Evolutionary conservation across 1,284 basidiomycete genomes (phyloP), one percentile per base, ranked within the genome.

Genomic region (Kalmanozyma brasiliensis): DNA sequence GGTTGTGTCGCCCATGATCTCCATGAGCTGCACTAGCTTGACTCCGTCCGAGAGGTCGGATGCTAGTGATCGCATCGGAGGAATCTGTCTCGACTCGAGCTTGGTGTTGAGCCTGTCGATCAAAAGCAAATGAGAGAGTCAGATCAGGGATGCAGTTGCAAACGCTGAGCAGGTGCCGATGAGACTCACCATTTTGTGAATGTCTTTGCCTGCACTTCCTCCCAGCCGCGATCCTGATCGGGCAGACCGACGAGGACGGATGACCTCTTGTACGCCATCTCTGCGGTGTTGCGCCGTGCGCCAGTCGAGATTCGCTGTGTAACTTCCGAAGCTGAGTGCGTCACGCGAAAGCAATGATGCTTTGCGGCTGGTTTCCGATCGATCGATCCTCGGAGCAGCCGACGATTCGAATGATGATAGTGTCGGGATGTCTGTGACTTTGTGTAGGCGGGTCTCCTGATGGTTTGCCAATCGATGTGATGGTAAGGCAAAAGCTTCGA

Each of bases 31-130:
- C 65, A 98, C 95, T 38, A 98, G 86, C 71, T 91, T 89, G 30
- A 97, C 94, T 41, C 95, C 95, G 84, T 97, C 93, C 5, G 91
- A 93, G 46, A 98, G 88, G 85, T 98, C 95, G 51, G 88, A 87
- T 22, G 92, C 90, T 3, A 98, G 87, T 38, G 93, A 93, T 13
- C 86, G 86, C 92, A 98, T 96, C n/a, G 92, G 88, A 19, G 91
- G 89, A 74, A 95, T 88, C 64, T 90, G 90, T 75, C 90, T 87
- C 4, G 88, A 85, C 79, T 96, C 93, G 32, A 98, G 87, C 82
- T 95, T 95, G 8, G 93, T 93, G 80, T 98, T 98, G 61, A 98
- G 86, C 95, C 95, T 87, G 89, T 20, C 29, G 1, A 17, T 16
- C 19, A 22, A 14, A 8, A n/a, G n/a, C n/a, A n/a, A n/a, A n/a